Evolutionary conservation across 805 yeast genomes (phyloP).

Genomic region (Naumovozyma dairenensis): DNA sequence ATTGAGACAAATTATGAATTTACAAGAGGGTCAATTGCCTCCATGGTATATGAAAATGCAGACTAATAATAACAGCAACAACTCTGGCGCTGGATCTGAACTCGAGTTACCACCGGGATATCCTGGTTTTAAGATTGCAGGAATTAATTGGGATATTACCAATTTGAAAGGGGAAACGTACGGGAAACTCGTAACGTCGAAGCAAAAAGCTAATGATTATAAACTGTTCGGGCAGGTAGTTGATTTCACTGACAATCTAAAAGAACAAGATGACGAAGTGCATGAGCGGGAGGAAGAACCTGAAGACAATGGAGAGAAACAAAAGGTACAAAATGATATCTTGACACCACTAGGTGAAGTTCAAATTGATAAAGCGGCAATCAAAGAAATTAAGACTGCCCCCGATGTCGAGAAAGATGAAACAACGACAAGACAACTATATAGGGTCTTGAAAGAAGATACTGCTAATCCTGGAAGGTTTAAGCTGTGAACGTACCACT

Average conservation of each 20-base stretch:
- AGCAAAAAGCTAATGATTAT: too few species aligned
- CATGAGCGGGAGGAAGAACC: constrained; percentile 9
- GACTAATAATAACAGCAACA: constrained; percentile 56
- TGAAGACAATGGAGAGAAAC: constrained; percentile 1
- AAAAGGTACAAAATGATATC: not conserved
- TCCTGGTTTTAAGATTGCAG: constrained; percentile 52
- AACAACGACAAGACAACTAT: constrained; percentile 8
- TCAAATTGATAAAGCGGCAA: not conserved
- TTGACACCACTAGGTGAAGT: not conserved
- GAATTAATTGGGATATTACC: constrained; percentile 35
- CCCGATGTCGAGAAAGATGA: not conserved
- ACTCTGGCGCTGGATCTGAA: too few species aligned
- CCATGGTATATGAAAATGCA: constrained; percentile 76
- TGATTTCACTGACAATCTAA: constrained; percentile 11
- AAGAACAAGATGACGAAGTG: constrained; percentile 13
- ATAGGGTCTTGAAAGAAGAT: constrained; percentile 17
- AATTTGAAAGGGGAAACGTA: constrained; percentile 29
- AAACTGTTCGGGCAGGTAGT: too few species aligned
- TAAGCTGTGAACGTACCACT: too few species aligned
- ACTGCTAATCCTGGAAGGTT: too few species aligned
- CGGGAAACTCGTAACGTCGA: constrained; percentile 20
- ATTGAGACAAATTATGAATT: constrained; percentile 60
- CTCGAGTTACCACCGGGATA: constrained; percentile 86
- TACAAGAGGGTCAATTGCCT: constrained; percentile 48
- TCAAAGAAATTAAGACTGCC: not conserved